Conservation (phyloP, 2,329 filamentous ascomycete genomes). For the Nannizziopsis arthrosporioides region DNA sequence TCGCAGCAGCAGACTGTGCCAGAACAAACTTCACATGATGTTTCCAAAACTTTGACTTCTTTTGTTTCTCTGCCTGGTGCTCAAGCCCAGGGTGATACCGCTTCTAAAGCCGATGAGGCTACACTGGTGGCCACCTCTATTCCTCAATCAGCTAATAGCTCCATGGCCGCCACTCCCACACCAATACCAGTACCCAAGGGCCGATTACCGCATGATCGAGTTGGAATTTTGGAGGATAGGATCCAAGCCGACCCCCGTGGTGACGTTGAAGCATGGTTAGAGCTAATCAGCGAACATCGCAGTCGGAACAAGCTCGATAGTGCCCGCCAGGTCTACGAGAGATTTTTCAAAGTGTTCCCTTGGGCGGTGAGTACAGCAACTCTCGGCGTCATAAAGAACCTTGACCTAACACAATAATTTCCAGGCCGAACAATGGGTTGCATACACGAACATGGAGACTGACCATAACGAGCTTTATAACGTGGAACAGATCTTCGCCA, state of each 20-base stretch:
- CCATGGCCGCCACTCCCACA: constrained; percentile 30
- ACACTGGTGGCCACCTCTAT: constrained; percentile 15
- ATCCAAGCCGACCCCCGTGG: constrained; percentile 86
- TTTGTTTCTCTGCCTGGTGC: constrained; percentile 35
- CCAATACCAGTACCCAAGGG: constrained; percentile 38
- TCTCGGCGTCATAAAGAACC: constrained; percentile 2
- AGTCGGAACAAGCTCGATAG: constrained; percentile 72
- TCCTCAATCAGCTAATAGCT: constrained; percentile 26
- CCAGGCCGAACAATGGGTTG: constrained; percentile 83
- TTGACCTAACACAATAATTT: constrained; percentile 23
- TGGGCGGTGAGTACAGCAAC: constrained; percentile 57
- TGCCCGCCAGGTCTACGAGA: constrained; percentile 66
- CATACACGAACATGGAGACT: constrained; percentile 80
- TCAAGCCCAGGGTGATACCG: constrained; percentile 35
- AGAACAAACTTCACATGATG: constrained; percentile 39
- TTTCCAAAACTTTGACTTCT: constrained; percentile 42
- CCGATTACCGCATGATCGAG: constrained; percentile 58
- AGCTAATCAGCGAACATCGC: constrained; percentile 73
- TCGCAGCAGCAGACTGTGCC: constrained; percentile 48
- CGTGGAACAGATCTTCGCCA: constrained; percentile 72
- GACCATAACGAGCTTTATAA: constrained; percentile 69
- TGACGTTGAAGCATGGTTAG: constrained; percentile 83
- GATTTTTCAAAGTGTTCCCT: constrained; percentile 80
- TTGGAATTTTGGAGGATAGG: constrained; percentile 76
- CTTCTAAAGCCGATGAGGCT: constrained; percentile 23